These are phyloP conservation scores for Sphaerobolus stellatus DNA, from an alignment of 1,284 basidiomycete genomes.

Conservation along the genomic window DNA sequence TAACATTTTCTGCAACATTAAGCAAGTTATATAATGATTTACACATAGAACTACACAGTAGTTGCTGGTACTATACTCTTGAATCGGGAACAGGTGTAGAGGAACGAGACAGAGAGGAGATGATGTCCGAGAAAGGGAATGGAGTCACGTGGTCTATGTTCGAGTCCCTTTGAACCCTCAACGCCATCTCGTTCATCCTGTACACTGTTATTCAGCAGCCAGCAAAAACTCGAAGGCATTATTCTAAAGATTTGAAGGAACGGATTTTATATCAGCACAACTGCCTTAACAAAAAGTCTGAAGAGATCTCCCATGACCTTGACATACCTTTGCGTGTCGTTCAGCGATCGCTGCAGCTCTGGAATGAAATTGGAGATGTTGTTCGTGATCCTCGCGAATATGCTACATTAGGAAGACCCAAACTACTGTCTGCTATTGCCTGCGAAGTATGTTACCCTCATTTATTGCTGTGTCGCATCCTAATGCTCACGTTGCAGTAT, in stretches of 20 bases:
- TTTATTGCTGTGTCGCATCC: not conserved
- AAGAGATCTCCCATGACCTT: constrained; percentile 4
- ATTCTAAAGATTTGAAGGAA: not conserved
- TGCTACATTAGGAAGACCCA: not conserved
- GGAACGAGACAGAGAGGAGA: not conserved
- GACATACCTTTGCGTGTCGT: constrained; percentile 1
- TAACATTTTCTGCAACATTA: too few species aligned
- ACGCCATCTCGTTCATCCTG: not conserved
- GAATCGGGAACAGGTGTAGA: not conserved
- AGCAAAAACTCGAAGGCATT: not conserved
- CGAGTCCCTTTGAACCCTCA: not conserved
- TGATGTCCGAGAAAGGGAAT: not conserved
- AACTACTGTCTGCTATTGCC: not conserved
- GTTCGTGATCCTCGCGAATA: not conserved
- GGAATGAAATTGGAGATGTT: constrained; percentile 1
- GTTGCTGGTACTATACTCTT: not conserved
- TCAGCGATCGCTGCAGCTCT: not conserved
- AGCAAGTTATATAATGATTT: not conserved
- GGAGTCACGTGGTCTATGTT: not conserved
- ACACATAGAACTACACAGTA: not conserved
- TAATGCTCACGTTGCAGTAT: not conserved
- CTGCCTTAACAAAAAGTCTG: not conserved
- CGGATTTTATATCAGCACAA: not conserved
- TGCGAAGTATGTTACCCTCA: not conserved
- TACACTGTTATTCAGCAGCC: not conserved